Evolutionary conservation across 164 flowering plant genomes (phyloP).

Genomic region (Tinospora cordifolia): DNA sequence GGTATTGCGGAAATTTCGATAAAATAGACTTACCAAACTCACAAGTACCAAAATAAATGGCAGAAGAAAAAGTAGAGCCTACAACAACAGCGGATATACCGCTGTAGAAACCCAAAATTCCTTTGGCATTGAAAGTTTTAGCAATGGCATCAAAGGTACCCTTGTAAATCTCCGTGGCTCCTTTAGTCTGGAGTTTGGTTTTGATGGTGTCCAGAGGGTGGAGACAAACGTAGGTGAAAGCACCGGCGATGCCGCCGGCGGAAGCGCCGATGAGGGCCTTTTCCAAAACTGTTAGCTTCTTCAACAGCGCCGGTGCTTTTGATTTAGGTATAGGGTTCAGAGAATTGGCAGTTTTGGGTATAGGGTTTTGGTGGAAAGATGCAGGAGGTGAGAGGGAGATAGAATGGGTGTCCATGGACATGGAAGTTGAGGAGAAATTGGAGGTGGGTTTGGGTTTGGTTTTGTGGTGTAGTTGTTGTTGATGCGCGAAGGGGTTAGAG

Average conservation of each 20-base stretch:
- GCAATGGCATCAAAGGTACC: slow-evolving; percentile 63
- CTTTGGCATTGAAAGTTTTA: slow-evolving; percentile 63
- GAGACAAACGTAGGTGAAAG: slow-evolving; percentile 79
- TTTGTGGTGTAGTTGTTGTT: not conserved
- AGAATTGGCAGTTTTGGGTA: slow-evolving; percentile 15
- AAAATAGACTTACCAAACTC: slow-evolving; percentile 88
- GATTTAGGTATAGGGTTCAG: slow-evolving; percentile 27
- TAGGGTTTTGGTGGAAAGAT: slow-evolving; percentile 7
- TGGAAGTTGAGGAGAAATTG: slow-evolving; percentile 16
- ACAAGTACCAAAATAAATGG: slow-evolving; percentile 92
- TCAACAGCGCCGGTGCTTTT: slow-evolving; percentile 27
- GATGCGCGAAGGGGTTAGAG: too few species aligned
- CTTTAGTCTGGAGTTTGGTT: slow-evolving; percentile 85
- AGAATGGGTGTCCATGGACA: not conserved
- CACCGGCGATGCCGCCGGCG: slow-evolving; percentile 89
- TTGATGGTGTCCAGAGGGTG: slow-evolving; percentile 87
- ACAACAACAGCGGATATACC: slow-evolving; percentile 91
- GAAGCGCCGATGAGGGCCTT: slow-evolving; percentile 71
- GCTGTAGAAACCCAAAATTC: slow-evolving; percentile 76
- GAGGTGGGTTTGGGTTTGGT: slow-evolving; percentile 8
- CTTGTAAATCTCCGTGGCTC: slow-evolving; percentile 57
- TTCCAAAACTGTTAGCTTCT: slow-evolving; percentile 49
- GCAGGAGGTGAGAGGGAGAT: not conserved
- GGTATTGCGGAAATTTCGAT: slow-evolving; percentile 44
- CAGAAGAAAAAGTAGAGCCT: slow-evolving; percentile 81